phyloP scores from a whole-genome alignment of 441 rosid species.

The Eruca vesicaria region DNA sequence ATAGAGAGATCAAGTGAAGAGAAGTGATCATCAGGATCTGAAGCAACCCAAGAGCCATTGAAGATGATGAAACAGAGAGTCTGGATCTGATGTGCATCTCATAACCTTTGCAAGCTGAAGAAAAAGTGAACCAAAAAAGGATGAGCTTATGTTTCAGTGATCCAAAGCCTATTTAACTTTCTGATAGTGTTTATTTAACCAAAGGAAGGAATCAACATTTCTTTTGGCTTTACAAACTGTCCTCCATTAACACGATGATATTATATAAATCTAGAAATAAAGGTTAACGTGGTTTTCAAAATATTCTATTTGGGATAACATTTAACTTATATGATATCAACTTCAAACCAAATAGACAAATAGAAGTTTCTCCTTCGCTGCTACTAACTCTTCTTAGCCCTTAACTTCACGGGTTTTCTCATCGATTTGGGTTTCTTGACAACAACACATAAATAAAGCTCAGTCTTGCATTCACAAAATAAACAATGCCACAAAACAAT shows the following conservation, averaged over 20 bases:
- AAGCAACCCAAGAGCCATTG: constrained; percentile 16
- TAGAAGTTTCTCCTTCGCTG: too few relatives aligned
- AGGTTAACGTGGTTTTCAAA: constrained; percentile 14
- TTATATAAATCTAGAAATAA: background rate
- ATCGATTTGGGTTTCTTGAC: too few relatives aligned
- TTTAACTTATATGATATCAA: background rate
- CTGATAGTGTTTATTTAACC: constrained; percentile 9
- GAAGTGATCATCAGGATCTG: constrained; percentile 4
- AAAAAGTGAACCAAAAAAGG: background rate
- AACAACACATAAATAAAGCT: too few relatives aligned
- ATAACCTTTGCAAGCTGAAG: constrained; percentile 7
- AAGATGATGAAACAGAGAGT: constrained; percentile 12
- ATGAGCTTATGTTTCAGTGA: constrained; percentile 27
- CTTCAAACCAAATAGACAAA: too few relatives aligned
- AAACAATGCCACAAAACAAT: too few relatives aligned
- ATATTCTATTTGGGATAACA: constrained; percentile 7
- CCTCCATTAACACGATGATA: background rate
- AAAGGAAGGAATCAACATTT: constrained; percentile 3
- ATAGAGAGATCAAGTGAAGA: constrained; percentile 7
- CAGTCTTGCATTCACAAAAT: too few relatives aligned
- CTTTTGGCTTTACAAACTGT: background rate
- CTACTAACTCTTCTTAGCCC: too few relatives aligned
- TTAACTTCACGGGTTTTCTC: too few relatives aligned
- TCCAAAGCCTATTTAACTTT: constrained; percentile 6
- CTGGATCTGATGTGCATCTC: constrained; percentile 6